phyloP scores from a whole-genome alignment of 768 basidiomycete species.

The Podaxis sp. region DNA sequence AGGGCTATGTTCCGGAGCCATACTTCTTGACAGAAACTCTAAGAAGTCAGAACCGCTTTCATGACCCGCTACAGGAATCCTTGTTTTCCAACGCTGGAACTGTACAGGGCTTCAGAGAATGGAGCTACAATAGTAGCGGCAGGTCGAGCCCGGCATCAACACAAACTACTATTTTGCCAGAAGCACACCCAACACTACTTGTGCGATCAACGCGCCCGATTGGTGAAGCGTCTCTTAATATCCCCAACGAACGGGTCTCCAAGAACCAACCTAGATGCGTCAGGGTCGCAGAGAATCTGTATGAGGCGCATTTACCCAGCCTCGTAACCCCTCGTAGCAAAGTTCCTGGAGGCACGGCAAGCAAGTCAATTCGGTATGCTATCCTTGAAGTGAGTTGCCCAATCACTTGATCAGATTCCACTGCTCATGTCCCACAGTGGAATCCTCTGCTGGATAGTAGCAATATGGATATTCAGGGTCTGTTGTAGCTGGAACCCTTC shows the following conservation, averaged over 20 bases:
- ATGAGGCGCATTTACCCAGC: slow-evolving; percentile 73
- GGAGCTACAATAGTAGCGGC: slow-evolving; percentile 60
- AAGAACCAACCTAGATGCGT: slow-evolving; percentile 38
- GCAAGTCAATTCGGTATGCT: slow-evolving; percentile 81
- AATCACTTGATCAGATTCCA: slow-evolving; percentile 9
- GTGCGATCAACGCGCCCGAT: slow-evolving; percentile 76
- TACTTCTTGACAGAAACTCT: slow-evolving; percentile 86
- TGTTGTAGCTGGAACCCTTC: slow-evolving; percentile 2
- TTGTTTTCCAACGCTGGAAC: slow-evolving; percentile 80
- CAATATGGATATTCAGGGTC: slow-evolving; percentile 82
- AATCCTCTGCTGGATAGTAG: slow-evolving; percentile 85
- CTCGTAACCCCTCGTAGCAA: slow-evolving; percentile 76
- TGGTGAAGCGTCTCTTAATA: slow-evolving; percentile 41
- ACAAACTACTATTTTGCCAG: slow-evolving; percentile 22
- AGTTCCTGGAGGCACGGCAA: slow-evolving; percentile 56
- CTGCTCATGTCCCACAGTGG: slow-evolving; percentile 54
- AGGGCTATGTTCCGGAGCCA: slow-evolving; percentile 83
- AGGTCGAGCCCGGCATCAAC: slow-evolving; percentile 48
- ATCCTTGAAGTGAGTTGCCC: slow-evolving; percentile 64
- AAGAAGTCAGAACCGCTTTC: slow-evolving; percentile 81
- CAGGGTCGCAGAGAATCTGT: slow-evolving; percentile 60
- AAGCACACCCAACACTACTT: slow-evolving; percentile 41
- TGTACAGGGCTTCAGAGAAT: slow-evolving; percentile 76
- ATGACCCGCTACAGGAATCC: slow-evolving; percentile 87
- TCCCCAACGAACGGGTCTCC: slow-evolving; percentile 23